These are phyloP conservation scores for Penicillium sp. DNA, from an alignment of 2,329 filamentous ascomycete genomes.

Conservation along the genomic window DNA sequence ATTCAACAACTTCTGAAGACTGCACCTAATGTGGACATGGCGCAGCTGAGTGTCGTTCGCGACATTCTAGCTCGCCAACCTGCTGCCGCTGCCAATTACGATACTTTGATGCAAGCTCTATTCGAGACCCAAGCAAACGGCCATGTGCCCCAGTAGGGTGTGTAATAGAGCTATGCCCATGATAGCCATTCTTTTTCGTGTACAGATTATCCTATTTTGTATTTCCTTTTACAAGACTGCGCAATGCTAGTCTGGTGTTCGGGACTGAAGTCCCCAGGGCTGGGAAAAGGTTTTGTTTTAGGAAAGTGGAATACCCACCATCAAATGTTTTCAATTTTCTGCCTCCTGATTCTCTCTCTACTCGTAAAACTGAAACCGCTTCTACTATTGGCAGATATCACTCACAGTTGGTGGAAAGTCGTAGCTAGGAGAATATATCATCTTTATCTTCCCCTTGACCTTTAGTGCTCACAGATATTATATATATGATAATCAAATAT, in stretches of 20 bases:
- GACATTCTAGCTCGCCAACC: constrained; percentile 66
- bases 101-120: constrained; percentile 43
- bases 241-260: constrained; percentile 14
- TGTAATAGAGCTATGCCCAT: constrained; percentile 11
- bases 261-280: constrained; percentile 2
- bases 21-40: constrained; percentile 64
- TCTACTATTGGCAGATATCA: background rate
- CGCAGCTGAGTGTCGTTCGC: constrained; percentile 72
- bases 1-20: constrained; percentile 68
- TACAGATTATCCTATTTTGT: constrained; percentile 16
- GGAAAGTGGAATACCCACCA: constrained; percentile 18
- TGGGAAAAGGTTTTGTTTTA: constrained; percentile 13
- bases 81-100: constrained; percentile 60
- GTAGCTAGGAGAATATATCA: no score
- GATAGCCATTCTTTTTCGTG: constrained; percentile 12
- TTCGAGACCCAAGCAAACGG: constrained; percentile 36
- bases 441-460: no score
- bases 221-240: constrained; percentile 12
- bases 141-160: constrained; percentile 23
- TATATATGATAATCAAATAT: no score
- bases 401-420: no score
- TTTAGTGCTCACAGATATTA: no score
- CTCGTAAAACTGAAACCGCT: constrained; percentile 5
- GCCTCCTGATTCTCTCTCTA: background rate
- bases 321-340: constrained; percentile 8